These are phyloP conservation scores for Colletotrichum chrysophilum DNA, from an alignment of 2,329 filamentous ascomycete species.

Conservation along the genomic window DNA sequence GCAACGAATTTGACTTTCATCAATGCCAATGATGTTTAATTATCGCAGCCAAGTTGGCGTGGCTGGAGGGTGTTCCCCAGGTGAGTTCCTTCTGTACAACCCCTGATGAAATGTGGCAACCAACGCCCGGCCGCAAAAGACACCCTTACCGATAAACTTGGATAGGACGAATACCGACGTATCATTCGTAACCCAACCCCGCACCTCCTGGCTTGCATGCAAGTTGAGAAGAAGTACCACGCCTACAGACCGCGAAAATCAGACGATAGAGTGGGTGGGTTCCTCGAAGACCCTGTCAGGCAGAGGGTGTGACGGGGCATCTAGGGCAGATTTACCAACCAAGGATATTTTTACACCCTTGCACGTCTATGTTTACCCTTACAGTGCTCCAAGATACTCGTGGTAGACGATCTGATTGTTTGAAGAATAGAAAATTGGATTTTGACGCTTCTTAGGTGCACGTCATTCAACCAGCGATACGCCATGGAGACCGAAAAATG, in stretches of 20 bases:
- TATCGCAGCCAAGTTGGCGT: neutral
- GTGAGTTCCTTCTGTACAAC: neutral
- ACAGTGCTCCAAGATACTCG: neutral
- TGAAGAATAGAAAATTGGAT: neutral
- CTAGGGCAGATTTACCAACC: neutral
- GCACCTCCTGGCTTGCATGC: neutral
- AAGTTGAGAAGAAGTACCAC: neutral
- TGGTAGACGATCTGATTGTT: neutral
- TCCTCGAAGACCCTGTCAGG: neutral
- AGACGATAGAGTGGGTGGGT: neutral
- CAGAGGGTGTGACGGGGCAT: neutral
- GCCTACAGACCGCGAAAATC: neutral
- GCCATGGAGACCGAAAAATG: neutral
- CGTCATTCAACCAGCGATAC: neutral
- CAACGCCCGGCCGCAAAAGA: neutral
- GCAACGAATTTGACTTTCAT: neutral
- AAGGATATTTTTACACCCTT: neutral
- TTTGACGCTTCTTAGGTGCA: neutral
- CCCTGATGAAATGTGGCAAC: neutral
- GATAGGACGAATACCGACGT: neutral
- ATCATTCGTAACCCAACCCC: neutral
- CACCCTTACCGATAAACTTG: neutral
- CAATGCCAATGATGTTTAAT: neutral
- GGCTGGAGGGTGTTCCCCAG: neutral
- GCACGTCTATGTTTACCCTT: neutral